Evolutionary conservation across 495 filamentous ascomycete genomes (phyloP), one percentile per base, ranked within the genome.

Genomic region (Hyaloscypha variabilis): DNA sequence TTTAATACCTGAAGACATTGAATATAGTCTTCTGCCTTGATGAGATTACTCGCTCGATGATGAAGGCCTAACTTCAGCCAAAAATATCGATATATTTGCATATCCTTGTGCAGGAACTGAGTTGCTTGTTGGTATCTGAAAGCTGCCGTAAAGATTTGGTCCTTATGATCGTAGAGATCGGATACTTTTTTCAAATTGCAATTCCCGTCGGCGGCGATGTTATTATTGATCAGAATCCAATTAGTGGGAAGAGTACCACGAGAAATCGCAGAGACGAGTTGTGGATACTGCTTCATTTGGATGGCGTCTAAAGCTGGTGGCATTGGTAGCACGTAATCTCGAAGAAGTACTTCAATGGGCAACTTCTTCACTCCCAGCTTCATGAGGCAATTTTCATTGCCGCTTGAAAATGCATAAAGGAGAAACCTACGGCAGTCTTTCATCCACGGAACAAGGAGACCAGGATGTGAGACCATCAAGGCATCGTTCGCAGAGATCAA

Each of bases 371-470:
- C 31, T 24, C 59, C 60, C 23, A 69, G 49, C 26, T 53, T 42
- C 34, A 21, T 3, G 5, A 66, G 30, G 36, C 57, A 69, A n/a
- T 69, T 13, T 23, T 53, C 3, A 17, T 46, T 14, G 4, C 17
- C 39, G 30, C 25, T 34, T 21, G 39, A 19, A 36, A 60, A 54
- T 49, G 51, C 10, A 34, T 52, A 31, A 55, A 55, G 25, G 30
- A 69, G 42, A 42, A 69, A 69, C 26, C 52, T 42, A 26, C 13
- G 5, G 31, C 29, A 30, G 34, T 69, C 39, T 51, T 66, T 66
- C 67, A 69, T 66, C 67, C 67, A 69, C 23, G 67, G 63, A 23
- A 66, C 59, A 24, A 69, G 30, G 46, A 69, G 31, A 10, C 29
- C 26, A 34, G 11, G 25, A 59, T 65, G 29, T 56, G 3, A 39